Percentiles rank a stretch among this genome's conserved stretches.
phyloP scores from a whole-genome alignment of 2,329 filamentous ascomycete species.

The Epichloe glyceriae region DNA sequence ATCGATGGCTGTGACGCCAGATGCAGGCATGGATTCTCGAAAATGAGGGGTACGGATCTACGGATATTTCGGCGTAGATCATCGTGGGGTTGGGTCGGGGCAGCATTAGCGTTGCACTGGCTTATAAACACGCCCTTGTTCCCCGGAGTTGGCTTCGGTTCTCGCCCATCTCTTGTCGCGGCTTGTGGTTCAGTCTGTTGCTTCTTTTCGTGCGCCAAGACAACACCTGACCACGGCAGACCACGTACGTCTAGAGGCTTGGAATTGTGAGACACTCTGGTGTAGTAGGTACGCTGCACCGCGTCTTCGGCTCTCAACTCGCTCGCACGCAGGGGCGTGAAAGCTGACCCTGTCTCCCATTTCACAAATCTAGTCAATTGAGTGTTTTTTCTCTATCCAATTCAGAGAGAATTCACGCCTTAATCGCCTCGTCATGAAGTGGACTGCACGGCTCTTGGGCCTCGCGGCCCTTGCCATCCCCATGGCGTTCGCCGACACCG shows the following conservation, averaged over 20 bases:
- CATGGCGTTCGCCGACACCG: constrained; percentile 5
- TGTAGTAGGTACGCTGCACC: neutral
- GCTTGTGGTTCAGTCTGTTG: too few relatives aligned
- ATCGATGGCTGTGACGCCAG: neutral
- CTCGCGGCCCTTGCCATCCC: constrained; percentile 10
- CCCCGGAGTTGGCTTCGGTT: neutral
- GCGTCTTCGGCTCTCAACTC: neutral
- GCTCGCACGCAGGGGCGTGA: neutral
- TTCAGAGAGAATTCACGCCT: neutral
- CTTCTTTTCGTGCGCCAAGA: too few relatives aligned
- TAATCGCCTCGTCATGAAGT: constrained; percentile 11
- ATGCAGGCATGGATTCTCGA: neutral
- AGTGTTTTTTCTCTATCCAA: neutral
- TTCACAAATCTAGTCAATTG: neutral
- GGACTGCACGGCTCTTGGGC: constrained; percentile 7
- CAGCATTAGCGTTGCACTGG: neutral
- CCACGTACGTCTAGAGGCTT: too few relatives aligned
- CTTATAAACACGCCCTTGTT: neutral
- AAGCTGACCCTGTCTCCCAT: neutral
- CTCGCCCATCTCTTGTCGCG: neutral
- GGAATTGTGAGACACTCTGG: neutral
- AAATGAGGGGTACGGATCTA: neutral
- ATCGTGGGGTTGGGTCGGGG: neutral
- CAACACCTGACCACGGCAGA: too few relatives aligned
- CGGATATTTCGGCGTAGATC: neutral